Base-by-base conservation (phyloP, 371 early-diverging fungal genomes). In the Haplosporangium sp. region DNA sequence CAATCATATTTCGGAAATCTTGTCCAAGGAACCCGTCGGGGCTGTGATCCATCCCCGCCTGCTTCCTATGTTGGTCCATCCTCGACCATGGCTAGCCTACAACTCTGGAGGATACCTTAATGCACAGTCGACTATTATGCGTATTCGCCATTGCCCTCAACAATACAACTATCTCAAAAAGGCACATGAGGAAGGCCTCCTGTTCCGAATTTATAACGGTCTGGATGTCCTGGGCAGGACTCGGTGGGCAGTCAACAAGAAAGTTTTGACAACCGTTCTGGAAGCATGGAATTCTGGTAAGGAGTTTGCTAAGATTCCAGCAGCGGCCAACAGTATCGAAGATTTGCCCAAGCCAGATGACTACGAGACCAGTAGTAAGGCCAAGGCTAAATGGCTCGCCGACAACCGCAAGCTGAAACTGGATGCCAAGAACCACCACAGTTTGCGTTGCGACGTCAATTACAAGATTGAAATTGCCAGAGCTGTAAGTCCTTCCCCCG, bases 401-500 rank as follows among this genome's bases (percentile, higher is more conserved):
- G 74, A 80, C 56, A 81, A 81, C 29, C 84, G 84, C 50, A 87
- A 86, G 54, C 60, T 86, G n/a, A 84, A 91, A 56, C 72, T 81
- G 13, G 83, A 81, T 9, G 87, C 89, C 50, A 84, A 86, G 64
- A 95, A 95, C 69, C 83, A 89, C 64, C 96, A 95, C 79, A 95
- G 95, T 82, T 85, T 91, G 69, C 88, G 98, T 59, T 97, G 97
- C 74, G 93, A 93, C 82, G 92, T 91, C 57, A 97, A 96, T 82
- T 98, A 98, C 84, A 96, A 96, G 84, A 88, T 99, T 7, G 97
- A 96, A 84, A 97, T 98, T 68, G 99, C 99, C 6, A 85, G 91
- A 59, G 93, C 96, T 38, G 92, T 94, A 87, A 85, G 90, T 87
- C 9, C 38, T 55, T 9, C 6, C 29, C 20, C 29, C 29, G 29